A percentile compares a stretch with the other conserved stretches of the same genome.
phyloP scores from a whole-genome alignment of 2,329 filamentous ascomycete species.

The Lasiodiplodia sp. region DNA sequence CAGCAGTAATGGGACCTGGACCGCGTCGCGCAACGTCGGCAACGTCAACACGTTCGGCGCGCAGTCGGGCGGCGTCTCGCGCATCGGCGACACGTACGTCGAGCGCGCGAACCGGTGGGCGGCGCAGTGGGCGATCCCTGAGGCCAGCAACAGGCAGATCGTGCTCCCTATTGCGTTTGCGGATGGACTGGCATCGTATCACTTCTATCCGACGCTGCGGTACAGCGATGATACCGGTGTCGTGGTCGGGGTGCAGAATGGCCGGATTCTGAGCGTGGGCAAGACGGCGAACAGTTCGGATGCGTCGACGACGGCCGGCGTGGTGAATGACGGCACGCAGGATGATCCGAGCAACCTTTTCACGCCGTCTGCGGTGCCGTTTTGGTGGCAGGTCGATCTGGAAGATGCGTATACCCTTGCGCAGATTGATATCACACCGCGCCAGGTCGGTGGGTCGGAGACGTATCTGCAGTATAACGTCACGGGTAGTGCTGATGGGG shows the following conservation, averaged over 20 bases:
- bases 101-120: conserved; percentile 34
- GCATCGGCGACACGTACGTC: conserved; percentile 19
- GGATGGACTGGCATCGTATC: conserved; percentile 32
- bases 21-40: conserved; percentile 31
- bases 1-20: conserved; percentile 22
- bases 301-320: conserved; percentile 11
- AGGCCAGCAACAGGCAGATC: conserved; percentile 32
- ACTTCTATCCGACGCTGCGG: conserved; percentile 31
- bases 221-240: conserved; percentile 34
- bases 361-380: conserved; percentile 33
- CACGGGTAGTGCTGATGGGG: conserved; percentile 31
- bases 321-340: conserved; percentile 1
- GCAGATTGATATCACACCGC: conserved; percentile 33
- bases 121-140: conserved; percentile 32
- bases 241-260: conserved; percentile 33
- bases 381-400: conserved; percentile 35
- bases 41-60: conserved; percentile 33
- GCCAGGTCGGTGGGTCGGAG: conserved; percentile 33
- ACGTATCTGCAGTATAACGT: conserved; percentile 35
- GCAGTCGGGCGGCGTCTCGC: conserved; percentile 33
- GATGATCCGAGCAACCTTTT: conserved; percentile 24
- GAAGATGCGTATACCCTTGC: conserved; percentile 29
- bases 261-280: conserved; percentile 33
- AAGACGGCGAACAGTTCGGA: conserved; percentile 29
- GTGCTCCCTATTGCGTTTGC: conserved; percentile 32